phyloP scores from a whole-genome alignment of 2,329 filamentous ascomycete species.

The Alternaria incomplexa region DNA sequence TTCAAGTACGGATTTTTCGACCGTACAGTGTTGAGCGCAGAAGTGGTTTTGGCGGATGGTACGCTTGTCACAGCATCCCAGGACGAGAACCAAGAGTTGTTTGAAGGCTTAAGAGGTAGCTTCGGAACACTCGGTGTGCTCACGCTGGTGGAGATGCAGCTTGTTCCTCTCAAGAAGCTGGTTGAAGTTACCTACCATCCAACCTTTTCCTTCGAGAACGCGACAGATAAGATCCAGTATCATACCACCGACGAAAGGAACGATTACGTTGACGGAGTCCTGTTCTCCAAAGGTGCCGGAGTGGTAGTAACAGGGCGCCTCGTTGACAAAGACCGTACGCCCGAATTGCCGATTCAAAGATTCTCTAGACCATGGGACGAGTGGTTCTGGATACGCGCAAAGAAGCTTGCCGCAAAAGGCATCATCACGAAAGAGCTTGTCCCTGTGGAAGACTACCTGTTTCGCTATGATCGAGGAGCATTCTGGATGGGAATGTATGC shows the following conservation, averaged over 20 bases:
- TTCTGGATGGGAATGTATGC: slow-evolving; percentile 69
- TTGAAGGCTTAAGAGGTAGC: slow-evolving; percentile 64
- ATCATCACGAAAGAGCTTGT: slow-evolving; percentile 47
- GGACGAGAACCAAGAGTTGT: slow-evolving; percentile 59
- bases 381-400: slow-evolving; percentile 76
- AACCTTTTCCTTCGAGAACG: slow-evolving; percentile 56
- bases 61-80: slow-evolving; percentile 58
- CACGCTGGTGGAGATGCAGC: slow-evolving; percentile 64
- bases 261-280: slow-evolving; percentile 75
- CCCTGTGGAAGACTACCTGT: slow-evolving; percentile 62
- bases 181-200: slow-evolving; percentile 70
- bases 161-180: slow-evolving; percentile 59
- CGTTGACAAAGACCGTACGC: slow-evolving; percentile 50
- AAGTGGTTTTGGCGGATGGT: slow-evolving; percentile 68
- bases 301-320: slow-evolving; percentile 67
- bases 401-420: slow-evolving; percentile 11
- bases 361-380: slow-evolving; percentile 67
- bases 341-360: slow-evolving; percentile 31
- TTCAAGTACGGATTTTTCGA: slow-evolving; percentile 73
- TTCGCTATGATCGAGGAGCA: slow-evolving; percentile 67
- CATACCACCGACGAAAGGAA: slow-evolving; percentile 48
- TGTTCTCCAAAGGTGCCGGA: slow-evolving; percentile 61
- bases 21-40: slow-evolving; percentile 64
- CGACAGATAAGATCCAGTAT: slow-evolving; percentile 56
- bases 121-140: slow-evolving; percentile 67